A percentile compares a stretch with the other conserved stretches of the same genome.
phyloP scores from a whole-genome alignment of 2,329 filamentous ascomycete species.

The Trichoderma aggressivum region DNA sequence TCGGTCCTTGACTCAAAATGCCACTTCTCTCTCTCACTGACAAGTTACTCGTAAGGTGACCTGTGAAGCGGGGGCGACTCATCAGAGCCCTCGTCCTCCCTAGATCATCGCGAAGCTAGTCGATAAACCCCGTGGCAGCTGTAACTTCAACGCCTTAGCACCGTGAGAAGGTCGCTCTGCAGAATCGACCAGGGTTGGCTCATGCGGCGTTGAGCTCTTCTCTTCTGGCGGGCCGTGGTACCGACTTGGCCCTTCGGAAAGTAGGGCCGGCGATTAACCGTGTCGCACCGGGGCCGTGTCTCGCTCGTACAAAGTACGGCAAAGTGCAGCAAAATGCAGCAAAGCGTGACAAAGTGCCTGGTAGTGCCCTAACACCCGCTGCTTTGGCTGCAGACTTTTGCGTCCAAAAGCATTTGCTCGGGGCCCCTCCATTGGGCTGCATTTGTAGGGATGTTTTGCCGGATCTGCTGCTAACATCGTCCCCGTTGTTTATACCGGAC shows the following conservation, averaged over 20 bases:
- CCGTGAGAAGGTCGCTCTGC: constrained; percentile 8
- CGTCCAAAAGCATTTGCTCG: constrained; percentile 4
- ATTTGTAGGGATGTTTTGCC: constrained; percentile 8
- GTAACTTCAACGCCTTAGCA: constrained; percentile 8
- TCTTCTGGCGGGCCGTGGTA: constrained; percentile 2
- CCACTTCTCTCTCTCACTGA: background rate
- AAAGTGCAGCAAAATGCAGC: too few species aligned
- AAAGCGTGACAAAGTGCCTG: too few species aligned
- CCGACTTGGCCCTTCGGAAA: background rate
- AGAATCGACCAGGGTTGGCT: constrained; percentile 15
- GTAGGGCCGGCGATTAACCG: constrained; percentile 4
- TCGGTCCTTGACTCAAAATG: background rate
- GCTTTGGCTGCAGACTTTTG: background rate
- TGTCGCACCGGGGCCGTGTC: accelerated
- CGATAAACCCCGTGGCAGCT: constrained; percentile 13
- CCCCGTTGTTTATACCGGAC: constrained; percentile 8
- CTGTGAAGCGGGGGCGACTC: constrained; percentile 18
- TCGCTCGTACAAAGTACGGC: background rate
- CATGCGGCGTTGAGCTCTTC: constrained; percentile 12
- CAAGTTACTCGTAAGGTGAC: background rate
- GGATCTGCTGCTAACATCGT: constrained; percentile 16
- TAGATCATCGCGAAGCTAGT: constrained; percentile 19
- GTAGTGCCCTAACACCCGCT: background rate
- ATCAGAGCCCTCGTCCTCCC: constrained; percentile 12
- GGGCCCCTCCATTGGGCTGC: constrained; percentile 14